Evolutionary conservation across 1,284 basidiomycete species (phyloP).

Genomic region (Trametes polyzona): DNA sequence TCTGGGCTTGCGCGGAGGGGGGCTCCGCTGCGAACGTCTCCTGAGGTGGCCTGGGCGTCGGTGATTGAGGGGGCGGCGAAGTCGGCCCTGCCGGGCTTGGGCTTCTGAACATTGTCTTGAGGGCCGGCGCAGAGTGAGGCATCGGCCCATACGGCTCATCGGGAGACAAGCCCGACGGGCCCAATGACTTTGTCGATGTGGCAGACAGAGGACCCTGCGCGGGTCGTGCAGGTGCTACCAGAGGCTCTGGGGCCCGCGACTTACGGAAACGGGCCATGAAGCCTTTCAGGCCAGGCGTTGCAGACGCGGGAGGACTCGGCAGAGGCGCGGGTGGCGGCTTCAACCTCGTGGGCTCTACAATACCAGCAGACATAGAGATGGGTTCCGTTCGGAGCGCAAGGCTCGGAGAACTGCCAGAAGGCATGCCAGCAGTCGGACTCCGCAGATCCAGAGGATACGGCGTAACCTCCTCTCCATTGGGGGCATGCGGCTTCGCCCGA

Average conservation of each 20-base stretch:
- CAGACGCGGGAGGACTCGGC: slow-evolving; percentile 66
- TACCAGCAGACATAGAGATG: slow-evolving; percentile 40
- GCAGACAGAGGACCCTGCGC: slow-evolving; percentile 19
- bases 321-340: slow-evolving; percentile 46
- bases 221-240: slow-evolving; percentile 25
- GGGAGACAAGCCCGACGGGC: slow-evolving; percentile 8
- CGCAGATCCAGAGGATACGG: slow-evolving; percentile 46
- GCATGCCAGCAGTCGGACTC: slow-evolving; percentile 29
- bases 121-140: slow-evolving; percentile 32
- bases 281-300: slow-evolving; percentile 72
- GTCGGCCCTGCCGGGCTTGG: slow-evolving; percentile 15
- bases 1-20: slow-evolving; percentile 20
- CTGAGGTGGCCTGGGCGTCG: slow-evolving; percentile 24
- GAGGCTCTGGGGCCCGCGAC: slow-evolving; percentile 46
- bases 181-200: slow-evolving; percentile 11
- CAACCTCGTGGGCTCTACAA: slow-evolving; percentile 53
- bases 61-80: slow-evolving; percentile 28
- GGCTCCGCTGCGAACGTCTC: slow-evolving; percentile 4
- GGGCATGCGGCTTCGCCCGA: slow-evolving; percentile 56
- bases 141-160: slow-evolving; percentile 19
- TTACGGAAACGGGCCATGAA: slow-evolving; percentile 82
- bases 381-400: slow-evolving; percentile 34
- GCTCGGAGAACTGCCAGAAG: slow-evolving; percentile 28
- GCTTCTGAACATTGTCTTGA: slow-evolving; percentile 24
- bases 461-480: slow-evolving; percentile 56